Evolutionary conservation across 2,329 filamentous ascomycete species (phyloP).

Genomic region (Byssochlamys sp.): DNA sequence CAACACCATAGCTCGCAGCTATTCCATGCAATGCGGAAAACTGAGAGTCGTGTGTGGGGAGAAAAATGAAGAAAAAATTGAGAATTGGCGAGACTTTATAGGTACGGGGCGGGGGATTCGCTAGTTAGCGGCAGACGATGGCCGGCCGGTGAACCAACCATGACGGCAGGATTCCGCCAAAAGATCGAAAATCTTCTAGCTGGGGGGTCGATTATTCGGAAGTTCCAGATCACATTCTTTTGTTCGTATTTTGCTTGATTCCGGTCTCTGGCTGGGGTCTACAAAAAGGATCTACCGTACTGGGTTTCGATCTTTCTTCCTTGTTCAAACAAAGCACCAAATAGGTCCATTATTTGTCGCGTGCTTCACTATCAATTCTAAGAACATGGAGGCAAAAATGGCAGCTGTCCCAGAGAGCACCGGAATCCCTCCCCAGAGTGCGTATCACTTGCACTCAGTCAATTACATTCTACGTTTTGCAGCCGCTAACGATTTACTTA

Average conservation of each 20-base stretch:
- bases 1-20: neutral
- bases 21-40: neutral
- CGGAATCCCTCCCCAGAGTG: conserved; percentile 23
- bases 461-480: conserved; percentile 6
- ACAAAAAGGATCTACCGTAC: neutral
- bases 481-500: conserved; percentile 8
- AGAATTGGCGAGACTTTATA: neutral
- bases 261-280: neutral
- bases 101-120: neutral
- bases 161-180: neutral
- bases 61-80: neutral
- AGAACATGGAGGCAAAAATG: conserved; percentile 12
- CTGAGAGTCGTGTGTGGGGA: neutral
- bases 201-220: neutral
- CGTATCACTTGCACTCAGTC: conserved; percentile 8
- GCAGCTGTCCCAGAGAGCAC: conserved; percentile 20
- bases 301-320: neutral
- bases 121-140: neutral
- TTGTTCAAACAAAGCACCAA: neutral
- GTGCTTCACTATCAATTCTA: neutral
- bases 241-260: neutral
- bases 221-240: neutral
- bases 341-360: neutral
- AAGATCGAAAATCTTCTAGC: conserved; percentile 17
- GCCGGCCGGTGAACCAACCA: neutral